phyloP scores from a whole-genome alignment of 1,139 yeast genomes.

The Debaryomyces robertsiae region DNA sequence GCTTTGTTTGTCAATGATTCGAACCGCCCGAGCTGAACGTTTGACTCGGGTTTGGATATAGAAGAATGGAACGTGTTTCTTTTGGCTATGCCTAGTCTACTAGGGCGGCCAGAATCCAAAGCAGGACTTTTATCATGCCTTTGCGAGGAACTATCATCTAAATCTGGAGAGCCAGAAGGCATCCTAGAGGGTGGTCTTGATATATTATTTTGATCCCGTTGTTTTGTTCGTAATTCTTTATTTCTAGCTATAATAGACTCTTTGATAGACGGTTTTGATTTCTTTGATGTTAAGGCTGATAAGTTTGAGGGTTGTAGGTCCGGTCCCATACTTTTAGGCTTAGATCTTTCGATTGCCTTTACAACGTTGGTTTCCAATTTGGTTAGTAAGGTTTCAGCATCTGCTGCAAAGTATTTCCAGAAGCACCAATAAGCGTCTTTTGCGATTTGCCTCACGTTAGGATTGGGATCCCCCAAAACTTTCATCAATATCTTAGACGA shows the following conservation, averaged over 20 bases:
- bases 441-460: constrained; percentile 75
- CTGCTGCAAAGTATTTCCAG: constrained; percentile 48
- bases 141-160: constrained; percentile 3
- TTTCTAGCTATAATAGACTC: constrained; percentile 39
- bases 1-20: constrained; percentile 1
- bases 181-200: constrained; percentile 31
- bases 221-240: constrained; percentile 31
- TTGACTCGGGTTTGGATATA: constrained; percentile 4
- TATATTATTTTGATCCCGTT: constrained; percentile 18
- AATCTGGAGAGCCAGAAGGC: constrained; percentile 7
- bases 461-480: constrained; percentile 79
- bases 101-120: background rate
- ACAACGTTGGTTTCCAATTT: constrained; percentile 39
- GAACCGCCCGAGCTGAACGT: background rate
- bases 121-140: constrained; percentile 3
- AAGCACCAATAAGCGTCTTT: constrained; percentile 76
- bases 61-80: constrained; percentile 10
- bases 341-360: constrained; percentile 48
- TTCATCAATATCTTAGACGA: constrained; percentile 56
- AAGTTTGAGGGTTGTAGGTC: constrained; percentile 11
- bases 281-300: constrained; percentile 12
- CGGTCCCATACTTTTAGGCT: constrained; percentile 33
- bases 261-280: constrained; percentile 33
- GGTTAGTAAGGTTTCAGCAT: constrained; percentile 57
- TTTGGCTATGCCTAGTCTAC: constrained; percentile 12